phyloP scores from a whole-genome alignment of 257 asterid species.

The Ballota nigra region DNA sequence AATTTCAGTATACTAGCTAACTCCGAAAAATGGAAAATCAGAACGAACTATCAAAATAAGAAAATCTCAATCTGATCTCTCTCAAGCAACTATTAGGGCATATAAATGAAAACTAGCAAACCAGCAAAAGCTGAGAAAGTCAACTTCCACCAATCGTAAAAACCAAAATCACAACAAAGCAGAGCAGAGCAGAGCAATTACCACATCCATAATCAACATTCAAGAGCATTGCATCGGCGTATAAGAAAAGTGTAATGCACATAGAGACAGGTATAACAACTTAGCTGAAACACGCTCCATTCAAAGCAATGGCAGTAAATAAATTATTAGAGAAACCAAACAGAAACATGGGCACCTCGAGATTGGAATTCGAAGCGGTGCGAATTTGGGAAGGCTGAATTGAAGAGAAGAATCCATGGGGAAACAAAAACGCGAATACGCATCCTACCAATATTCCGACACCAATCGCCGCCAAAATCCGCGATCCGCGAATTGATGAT shows the following conservation, averaged over 20 bases:
- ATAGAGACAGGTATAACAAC: neutral
- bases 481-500: conserved; percentile 46
- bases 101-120: neutral
- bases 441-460: conserved; percentile 68
- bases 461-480: conserved; percentile 58
- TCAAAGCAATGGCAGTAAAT: neutral
- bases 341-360: conserved; percentile 34
- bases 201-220: neutral
- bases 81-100: neutral
- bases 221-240: neutral
- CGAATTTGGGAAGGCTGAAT: conserved; percentile 30
- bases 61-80: neutral
- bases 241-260: neutral
- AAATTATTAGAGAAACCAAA: neutral
- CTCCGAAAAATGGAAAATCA: too few species aligned
- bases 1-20: neutral
- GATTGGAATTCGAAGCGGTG: conserved; percentile 30
- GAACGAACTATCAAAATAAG: neutral
- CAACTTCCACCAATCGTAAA: conserved; percentile 17
- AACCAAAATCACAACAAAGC: neutral
- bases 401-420: conserved; percentile 57
- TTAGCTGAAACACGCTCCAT: neutral
- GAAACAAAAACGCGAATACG: conserved; percentile 62
- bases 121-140: conserved; percentile 11
- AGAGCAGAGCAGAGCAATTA: neutral